Evolutionary conservation across 2,329 filamentous ascomycete genomes (phyloP).

Genomic region (Apiospora pterosperma): DNA sequence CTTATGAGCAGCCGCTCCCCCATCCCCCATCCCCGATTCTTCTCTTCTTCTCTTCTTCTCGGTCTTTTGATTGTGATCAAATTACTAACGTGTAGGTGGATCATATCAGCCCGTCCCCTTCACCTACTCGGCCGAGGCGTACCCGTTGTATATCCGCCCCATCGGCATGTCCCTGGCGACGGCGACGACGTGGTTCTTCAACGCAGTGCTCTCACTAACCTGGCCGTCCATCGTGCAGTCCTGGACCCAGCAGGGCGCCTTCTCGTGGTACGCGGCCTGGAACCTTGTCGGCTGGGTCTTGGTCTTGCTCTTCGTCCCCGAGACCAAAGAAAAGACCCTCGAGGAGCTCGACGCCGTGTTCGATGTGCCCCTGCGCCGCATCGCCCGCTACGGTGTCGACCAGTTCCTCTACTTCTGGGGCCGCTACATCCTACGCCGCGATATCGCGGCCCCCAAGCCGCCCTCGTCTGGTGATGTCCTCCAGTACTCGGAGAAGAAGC

Average conservation of each 20-base stretch:
- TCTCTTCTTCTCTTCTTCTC: no score
- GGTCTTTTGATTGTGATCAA: background rate
- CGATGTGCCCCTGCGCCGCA: conserved; percentile 24
- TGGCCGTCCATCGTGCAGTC: conserved; percentile 43
- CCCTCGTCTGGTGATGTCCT: background rate
- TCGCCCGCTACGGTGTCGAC: conserved; percentile 31
- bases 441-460: background rate
- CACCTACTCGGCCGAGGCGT: conserved; percentile 65
- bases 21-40: background rate
- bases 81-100: background rate
- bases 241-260: conserved; percentile 44
- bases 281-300: conserved; percentile 43
- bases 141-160: conserved; percentile 59
- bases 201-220: conserved; percentile 35
- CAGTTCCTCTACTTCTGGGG: conserved; percentile 29
- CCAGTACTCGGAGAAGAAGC: background rate
- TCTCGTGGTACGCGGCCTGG: conserved; percentile 47
- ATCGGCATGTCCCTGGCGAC: conserved; percentile 59
- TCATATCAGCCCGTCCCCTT: conserved; percentile 51
- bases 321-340: conserved; percentile 42
- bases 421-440: conserved; percentile 21
- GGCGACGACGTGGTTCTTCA: conserved; percentile 48
- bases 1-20: background rate
- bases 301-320: conserved; percentile 38
- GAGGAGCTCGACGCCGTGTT: conserved; percentile 41